A percentile compares a stretch with the other conserved stretches of the same genome.
phyloP scores from a whole-genome alignment of 2,329 filamentous ascomycete genomes.

The Diaporthe australafricana region DNA sequence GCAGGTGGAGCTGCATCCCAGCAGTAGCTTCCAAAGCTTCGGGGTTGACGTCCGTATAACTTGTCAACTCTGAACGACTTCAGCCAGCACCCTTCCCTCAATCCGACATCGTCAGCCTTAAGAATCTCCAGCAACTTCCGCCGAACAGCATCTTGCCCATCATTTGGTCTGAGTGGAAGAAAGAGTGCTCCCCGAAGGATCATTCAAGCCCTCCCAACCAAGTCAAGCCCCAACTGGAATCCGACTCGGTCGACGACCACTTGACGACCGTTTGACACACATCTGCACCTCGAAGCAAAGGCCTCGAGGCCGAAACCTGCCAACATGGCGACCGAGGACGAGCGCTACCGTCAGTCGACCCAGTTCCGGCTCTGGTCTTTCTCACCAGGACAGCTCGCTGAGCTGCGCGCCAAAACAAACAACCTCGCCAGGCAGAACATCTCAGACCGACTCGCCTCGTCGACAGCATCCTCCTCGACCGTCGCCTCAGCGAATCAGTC shows the following conservation, averaged over 20 bases:
- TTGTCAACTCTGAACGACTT: background rate
- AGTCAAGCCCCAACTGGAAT: background rate
- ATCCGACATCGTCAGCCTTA: background rate
- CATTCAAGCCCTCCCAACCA: background rate
- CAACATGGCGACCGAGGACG: conserved; percentile 84
- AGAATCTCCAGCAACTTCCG: background rate
- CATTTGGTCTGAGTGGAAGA: too few species aligned
- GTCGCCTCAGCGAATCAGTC: conserved; percentile 45
- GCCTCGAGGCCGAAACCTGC: background rate
- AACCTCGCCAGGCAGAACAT: conserved; percentile 75
- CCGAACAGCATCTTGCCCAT: too few species aligned
- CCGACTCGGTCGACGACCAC: background rate
- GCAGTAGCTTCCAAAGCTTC: background rate
- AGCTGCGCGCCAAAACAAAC: conserved; percentile 84
- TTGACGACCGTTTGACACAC: background rate
- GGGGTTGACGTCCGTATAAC: background rate
- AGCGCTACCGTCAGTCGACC: conserved; percentile 87
- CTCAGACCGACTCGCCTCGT: conserved; percentile 64
- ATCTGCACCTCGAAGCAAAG: background rate
- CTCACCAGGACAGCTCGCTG: conserved; percentile 76
- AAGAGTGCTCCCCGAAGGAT: background rate
- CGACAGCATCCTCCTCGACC: conserved; percentile 60
- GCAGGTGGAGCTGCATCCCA: conserved; percentile 3
- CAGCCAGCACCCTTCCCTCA: background rate
- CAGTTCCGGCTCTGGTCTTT: conserved; percentile 96